These are phyloP conservation scores for Asterella californica DNA, from an alignment of 225 moss, liverwort and hornwort genomes.

Conservation along the genomic window DNA sequence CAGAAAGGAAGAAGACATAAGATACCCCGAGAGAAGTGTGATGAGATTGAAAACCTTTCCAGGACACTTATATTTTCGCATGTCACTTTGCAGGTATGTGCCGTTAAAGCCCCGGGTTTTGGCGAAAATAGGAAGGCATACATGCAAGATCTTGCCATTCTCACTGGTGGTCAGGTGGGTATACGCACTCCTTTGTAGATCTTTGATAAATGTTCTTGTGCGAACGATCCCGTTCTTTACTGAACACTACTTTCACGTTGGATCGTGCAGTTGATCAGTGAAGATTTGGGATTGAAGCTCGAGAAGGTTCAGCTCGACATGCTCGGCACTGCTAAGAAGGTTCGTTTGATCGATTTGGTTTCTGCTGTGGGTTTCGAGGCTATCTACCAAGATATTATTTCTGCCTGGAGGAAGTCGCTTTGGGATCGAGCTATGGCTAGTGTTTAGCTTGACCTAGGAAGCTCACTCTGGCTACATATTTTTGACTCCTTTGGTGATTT, in stretches of 20 bases:
- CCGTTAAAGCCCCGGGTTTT: slow-evolving; percentile 95
- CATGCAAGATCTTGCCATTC: slow-evolving; percentile 84
- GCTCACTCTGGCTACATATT: not conserved
- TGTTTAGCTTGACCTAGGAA: not conserved
- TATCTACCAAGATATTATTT: not conserved
- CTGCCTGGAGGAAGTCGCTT: not conserved
- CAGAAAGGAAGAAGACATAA: too few species aligned
- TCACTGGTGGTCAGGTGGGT: slow-evolving; percentile 85
- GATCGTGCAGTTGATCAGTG: slow-evolving; percentile 73
- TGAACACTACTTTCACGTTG: not conserved
- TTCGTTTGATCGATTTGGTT: not conserved
- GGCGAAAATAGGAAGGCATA: slow-evolving; percentile 89
- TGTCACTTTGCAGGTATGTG: slow-evolving; percentile 58
- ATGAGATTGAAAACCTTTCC: not conserved
- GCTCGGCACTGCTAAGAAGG: slow-evolving; percentile 89
- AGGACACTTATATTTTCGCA: not conserved
- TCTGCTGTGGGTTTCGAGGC: not conserved
- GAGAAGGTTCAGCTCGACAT: slow-evolving; percentile 74
- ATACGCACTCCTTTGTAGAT: not conserved
- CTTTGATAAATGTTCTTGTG: not conserved
- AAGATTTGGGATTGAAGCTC: slow-evolving; percentile 85
- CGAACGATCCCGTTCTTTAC: not conserved
- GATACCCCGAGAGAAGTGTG: not conserved
- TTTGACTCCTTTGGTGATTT: not conserved
- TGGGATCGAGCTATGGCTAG: too few species aligned